Percentiles rank a stretch among this genome's conserved stretches.
Conservation (phyloP, 2,329 filamentous ascomycete species). For the Davidsoniella eucalypti region DNA sequence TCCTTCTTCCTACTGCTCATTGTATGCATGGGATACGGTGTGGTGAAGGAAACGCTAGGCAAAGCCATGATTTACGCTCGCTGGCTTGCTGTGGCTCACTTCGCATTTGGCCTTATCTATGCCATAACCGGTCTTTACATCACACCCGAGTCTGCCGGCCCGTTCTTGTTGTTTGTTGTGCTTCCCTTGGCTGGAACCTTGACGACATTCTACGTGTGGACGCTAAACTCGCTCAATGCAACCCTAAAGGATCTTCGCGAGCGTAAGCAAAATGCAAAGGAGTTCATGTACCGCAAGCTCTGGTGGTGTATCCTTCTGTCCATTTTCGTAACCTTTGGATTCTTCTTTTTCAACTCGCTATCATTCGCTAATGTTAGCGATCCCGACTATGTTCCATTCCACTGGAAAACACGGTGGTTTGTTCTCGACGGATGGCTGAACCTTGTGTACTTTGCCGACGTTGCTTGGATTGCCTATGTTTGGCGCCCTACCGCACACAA, state of each 20-base stretch:
- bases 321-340: conserved; percentile 89
- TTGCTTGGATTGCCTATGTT: conserved; percentile 83
- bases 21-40: conserved; percentile 98
- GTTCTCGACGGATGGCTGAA: conserved; percentile 95
- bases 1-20: conserved; percentile 96
- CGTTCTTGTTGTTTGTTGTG: conserved; percentile 81
- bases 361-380: conserved; percentile 74
- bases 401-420: conserved; percentile 98
- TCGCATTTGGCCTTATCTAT: conserved; percentile 88
- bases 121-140: conserved; percentile 77
- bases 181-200: conserved; percentile 80
- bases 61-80: conserved; percentile 90
- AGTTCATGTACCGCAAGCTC: conserved; percentile 90
- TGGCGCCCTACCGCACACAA: conserved; percentile 97
- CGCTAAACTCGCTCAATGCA: conserved; percentile 79
- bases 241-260: conserved; percentile 95
- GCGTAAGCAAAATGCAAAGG: conserved; percentile 85
- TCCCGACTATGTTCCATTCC: conserved; percentile 81
- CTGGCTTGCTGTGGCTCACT: conserved; percentile 79
- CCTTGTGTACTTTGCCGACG: conserved; percentile 85
- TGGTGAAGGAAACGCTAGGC: conserved; percentile 84
- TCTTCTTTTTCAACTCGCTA: conserved; percentile 98
- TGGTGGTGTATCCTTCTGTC: conserved; percentile 95
- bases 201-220: conserved; percentile 98
- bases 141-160: conserved; percentile 72